A percentile compares a stretch with the other conserved stretches of the same genome.
Conservation (phyloP, 495 filamentous ascomycete species). For the Podospora appendiculata region DNA sequence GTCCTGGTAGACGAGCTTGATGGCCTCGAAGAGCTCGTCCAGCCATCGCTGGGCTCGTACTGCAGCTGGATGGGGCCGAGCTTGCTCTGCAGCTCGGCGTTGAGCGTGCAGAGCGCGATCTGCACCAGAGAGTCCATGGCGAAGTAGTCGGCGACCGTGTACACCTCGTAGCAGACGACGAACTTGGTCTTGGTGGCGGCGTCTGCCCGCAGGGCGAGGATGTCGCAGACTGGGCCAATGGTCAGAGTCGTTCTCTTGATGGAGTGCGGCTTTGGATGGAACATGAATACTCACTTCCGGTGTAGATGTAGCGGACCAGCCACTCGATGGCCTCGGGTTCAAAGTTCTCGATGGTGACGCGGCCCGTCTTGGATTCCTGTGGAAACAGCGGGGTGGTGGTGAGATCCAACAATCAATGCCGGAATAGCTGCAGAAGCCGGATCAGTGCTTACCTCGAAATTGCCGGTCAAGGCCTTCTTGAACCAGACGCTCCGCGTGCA, state of each 20-base stretch:
- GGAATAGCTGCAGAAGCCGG: neutral
- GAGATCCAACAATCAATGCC: neutral
- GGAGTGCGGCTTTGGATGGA: neutral
- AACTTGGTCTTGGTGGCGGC: slow-evolving; percentile 15
- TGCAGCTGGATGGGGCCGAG: slow-evolving; percentile 10
- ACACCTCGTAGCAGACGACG: slow-evolving; percentile 15
- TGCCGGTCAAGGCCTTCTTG: slow-evolving; percentile 16
- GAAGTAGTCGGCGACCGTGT: slow-evolving; percentile 22
- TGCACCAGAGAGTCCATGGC: slow-evolving; percentile 6
- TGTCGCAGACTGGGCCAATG: slow-evolving; percentile 13
- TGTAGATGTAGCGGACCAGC: slow-evolving; percentile 21
- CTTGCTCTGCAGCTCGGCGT: slow-evolving; percentile 11
- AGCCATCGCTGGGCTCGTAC: slow-evolving; percentile 12
- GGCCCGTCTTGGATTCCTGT: slow-evolving; percentile 13
- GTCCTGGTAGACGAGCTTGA: slow-evolving; percentile 15
- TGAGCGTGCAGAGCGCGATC: slow-evolving; percentile 13
- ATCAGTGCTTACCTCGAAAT: slow-evolving; percentile 1
- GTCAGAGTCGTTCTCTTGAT: neutral
- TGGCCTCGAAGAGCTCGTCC: slow-evolving; percentile 16
- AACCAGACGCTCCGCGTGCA: slow-evolving; percentile 23
- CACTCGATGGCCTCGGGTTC: slow-evolving; percentile 13
- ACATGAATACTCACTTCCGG: slow-evolving; percentile 5
- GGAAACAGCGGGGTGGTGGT: neutral
- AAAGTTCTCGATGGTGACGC: slow-evolving; percentile 14
- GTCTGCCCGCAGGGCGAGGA: slow-evolving; percentile 2